Percentiles rank a stretch among this genome's conserved stretches.
phyloP scores from a whole-genome alignment of 345 rosid genomes.

The Linum lewisii region DNA sequence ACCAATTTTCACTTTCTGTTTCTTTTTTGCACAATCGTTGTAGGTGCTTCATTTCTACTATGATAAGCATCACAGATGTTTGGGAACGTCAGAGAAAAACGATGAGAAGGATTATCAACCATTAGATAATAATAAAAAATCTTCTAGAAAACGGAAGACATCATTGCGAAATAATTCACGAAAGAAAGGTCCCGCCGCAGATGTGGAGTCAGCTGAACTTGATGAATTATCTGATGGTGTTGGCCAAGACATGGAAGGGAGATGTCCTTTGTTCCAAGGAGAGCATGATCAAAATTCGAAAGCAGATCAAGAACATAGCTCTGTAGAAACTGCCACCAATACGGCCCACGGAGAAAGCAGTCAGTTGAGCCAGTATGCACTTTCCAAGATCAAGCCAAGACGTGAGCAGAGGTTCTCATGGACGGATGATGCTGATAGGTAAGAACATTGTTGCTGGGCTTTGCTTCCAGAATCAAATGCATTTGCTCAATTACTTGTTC shows the following conservation, averaged over 20 bases:
- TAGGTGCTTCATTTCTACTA: constrained; percentile 82
- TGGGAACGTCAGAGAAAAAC: constrained; percentile 21
- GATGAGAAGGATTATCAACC: constrained; percentile 18
- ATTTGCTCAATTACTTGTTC: background rate
- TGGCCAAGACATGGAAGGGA: constrained; percentile 21
- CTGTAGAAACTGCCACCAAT: constrained; percentile 16
- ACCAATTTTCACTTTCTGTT: background rate
- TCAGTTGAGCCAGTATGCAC: constrained; percentile 26
- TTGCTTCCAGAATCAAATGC: background rate
- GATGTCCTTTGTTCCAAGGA: constrained; percentile 19
- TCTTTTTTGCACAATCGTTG: constrained; percentile 10
- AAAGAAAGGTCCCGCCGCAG: constrained; percentile 32
- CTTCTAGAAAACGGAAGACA: constrained; percentile 53
- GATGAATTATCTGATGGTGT: constrained; percentile 12
- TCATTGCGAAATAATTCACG: constrained; percentile 20
- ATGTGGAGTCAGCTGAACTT: constrained; percentile 20
- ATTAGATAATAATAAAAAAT: constrained; percentile 22
- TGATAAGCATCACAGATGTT: constrained; percentile 42
- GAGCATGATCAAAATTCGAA: constrained; percentile 27
- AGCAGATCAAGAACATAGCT: constrained; percentile 26
- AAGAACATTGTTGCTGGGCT: constrained; percentile 9
- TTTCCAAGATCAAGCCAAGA: constrained; percentile 34
- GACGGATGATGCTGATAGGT: constrained; percentile 94
- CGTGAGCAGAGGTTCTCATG: constrained; percentile 56
- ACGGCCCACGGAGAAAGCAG: constrained; percentile 18